A percentile compares a stretch with the other conserved stretches of the same genome.
These are phyloP conservation scores for Alternaria angustiovoidea DNA, from an alignment of 2,329 filamentous ascomycete species.

Conservation along the genomic window DNA sequence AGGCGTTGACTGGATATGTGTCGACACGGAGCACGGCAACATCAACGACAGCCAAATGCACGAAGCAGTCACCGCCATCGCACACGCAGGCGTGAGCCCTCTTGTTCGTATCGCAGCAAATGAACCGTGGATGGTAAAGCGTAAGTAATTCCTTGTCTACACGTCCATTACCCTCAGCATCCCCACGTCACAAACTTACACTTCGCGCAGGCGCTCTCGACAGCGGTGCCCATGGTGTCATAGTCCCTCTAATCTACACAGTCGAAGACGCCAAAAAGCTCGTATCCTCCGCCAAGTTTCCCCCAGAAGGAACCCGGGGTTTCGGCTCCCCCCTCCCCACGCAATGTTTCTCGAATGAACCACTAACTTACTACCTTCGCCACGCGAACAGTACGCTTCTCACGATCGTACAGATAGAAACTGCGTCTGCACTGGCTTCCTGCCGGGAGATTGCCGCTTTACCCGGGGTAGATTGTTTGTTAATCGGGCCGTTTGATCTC, in stretches of 20 bases:
- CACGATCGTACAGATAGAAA: constrained; percentile 61
- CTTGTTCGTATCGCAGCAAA: constrained; percentile 62
- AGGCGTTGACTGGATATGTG: constrained; percentile 63
- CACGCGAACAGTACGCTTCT: constrained; percentile 63
- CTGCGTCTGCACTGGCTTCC: constrained; percentile 50
- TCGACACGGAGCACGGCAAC: constrained; percentile 66
- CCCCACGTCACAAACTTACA: background rate
- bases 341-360: constrained; percentile 54
- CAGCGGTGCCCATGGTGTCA: constrained; percentile 66
- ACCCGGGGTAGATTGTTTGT: constrained; percentile 61
- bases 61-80: constrained; percentile 61
- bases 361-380: constrained; percentile 59
- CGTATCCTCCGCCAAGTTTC: constrained; percentile 64
- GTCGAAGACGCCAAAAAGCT: constrained; percentile 62
- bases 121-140: constrained; percentile 69
- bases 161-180: background rate
- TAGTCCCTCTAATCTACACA: constrained; percentile 63
- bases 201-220: constrained; percentile 60
- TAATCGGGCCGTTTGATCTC: constrained; percentile 65
- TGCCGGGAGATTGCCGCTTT: constrained; percentile 61
- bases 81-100: constrained; percentile 54
- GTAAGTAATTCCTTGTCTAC: constrained; percentile 41
- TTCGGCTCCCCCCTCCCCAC: constrained; percentile 65
- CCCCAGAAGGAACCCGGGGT: constrained; percentile 62
- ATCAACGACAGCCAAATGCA: constrained; percentile 65